These are phyloP conservation scores for Cetraspora pellucida DNA, from an alignment of 192 early-diverging fungal species.

Conservation along the genomic window DNA sequence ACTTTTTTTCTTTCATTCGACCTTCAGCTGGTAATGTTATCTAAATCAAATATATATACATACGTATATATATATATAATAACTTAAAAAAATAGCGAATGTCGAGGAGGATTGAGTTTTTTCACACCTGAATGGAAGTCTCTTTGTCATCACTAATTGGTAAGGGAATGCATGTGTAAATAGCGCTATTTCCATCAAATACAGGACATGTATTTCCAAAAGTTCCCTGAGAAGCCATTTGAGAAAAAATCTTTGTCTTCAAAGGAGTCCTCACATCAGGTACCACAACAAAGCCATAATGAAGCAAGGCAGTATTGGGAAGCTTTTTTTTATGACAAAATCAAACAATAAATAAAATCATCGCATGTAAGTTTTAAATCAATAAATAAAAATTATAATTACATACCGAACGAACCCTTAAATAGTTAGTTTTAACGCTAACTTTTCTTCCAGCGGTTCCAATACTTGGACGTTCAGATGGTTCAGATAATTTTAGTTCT, in stretches of 20 bases:
- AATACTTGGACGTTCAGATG: not conserved
- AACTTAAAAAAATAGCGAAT: not conserved
- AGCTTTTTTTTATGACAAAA: not conserved
- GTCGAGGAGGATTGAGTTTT: not conserved
- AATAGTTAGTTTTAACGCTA: not conserved
- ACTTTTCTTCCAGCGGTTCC: not conserved
- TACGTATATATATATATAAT: not conserved
- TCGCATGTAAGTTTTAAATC: too few species aligned
- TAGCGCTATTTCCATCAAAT: slow-evolving; percentile 14
- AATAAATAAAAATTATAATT: too few species aligned
- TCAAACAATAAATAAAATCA: too few species aligned
- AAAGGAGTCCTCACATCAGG: not conserved
- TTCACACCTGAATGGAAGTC: not conserved
- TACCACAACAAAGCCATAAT: slow-evolving; percentile 20
- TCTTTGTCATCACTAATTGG: slow-evolving; percentile 9
- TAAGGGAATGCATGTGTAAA: not conserved
- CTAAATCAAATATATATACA: not conserved
- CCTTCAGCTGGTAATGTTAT: not conserved
- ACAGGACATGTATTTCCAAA: slow-evolving; percentile 4
- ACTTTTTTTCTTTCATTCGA: not conserved
- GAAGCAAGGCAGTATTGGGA: not conserved
- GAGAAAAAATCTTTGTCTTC: slow-evolving; percentile 11
- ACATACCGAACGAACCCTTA: not conserved
- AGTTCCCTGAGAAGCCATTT: not conserved
- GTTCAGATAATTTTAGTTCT: too few species aligned